These are phyloP conservation scores for Didymella keratinophila DNA, from an alignment of 2,329 filamentous ascomycete species.

Conservation along the genomic window DNA sequence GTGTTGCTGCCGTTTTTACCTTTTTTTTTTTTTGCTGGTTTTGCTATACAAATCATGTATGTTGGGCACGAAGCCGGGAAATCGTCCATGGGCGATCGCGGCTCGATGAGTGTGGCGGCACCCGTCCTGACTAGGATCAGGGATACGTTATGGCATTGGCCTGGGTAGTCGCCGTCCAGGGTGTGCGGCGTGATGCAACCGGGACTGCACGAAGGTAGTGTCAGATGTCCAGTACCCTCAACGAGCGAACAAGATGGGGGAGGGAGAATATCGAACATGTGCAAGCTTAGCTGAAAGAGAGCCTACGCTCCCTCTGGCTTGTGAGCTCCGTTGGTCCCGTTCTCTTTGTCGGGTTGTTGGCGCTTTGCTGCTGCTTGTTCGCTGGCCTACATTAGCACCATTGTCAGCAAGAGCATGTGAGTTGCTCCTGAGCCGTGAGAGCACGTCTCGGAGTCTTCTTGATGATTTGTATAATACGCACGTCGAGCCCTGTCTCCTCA, in stretches of 20 bases:
- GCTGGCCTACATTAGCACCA: constrained; percentile 50
- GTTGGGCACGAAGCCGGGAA: neutral
- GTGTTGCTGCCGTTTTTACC: constrained; percentile 28
- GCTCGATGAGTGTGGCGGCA: neutral
- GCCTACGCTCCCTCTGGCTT: constrained; percentile 39
- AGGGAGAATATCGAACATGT: constrained; percentile 37
- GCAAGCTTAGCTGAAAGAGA: constrained; percentile 41
- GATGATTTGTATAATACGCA: constrained; percentile 47
- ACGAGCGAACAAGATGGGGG: constrained; percentile 20
- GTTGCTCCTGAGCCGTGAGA: constrained; percentile 29
- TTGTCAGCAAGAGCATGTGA: constrained; percentile 43
- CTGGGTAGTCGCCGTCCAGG: constrained; percentile 24
- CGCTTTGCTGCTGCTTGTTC: constrained; percentile 45
- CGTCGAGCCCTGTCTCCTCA: constrained; percentile 56
- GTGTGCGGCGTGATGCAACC: constrained; percentile 26
- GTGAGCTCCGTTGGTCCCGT: constrained; percentile 39
- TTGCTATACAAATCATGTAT: constrained; percentile 20
- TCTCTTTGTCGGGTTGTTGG: constrained; percentile 39
- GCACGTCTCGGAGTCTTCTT: constrained; percentile 32
- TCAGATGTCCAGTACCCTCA: constrained; percentile 34
- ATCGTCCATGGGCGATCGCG: neutral
- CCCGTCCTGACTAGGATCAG: neutral
- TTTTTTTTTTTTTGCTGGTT: constrained; percentile 38
- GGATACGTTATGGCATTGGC: constrained; percentile 20
- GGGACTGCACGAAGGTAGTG: constrained; percentile 36